These are phyloP conservation scores for Kwoniella shandongensis DNA, from an alignment of 768 basidiomycete genomes.

Conservation along the genomic window DNA sequence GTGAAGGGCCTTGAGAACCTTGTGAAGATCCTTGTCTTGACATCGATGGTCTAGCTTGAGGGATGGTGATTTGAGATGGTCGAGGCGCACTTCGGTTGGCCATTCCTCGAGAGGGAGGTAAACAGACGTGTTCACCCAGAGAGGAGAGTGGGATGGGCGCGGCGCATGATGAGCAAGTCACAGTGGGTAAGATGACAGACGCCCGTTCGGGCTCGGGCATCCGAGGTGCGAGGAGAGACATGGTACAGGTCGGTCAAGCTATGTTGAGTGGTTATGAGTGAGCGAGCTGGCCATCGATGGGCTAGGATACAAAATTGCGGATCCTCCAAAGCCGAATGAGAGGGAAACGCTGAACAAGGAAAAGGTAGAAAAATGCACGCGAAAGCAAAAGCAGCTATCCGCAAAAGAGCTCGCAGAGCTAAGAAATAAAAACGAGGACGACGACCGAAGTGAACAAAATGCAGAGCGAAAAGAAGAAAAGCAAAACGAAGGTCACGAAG, in stretches of 20 bases:
- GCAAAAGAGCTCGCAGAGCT: background rate
- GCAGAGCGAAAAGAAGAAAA: too few relatives aligned
- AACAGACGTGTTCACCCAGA: constrained; percentile 77
- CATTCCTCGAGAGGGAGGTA: constrained; percentile 31
- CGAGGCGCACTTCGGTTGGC: constrained; percentile 15
- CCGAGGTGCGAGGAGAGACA: constrained; percentile 37
- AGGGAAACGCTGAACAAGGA: too few relatives aligned
- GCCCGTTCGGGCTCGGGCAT: constrained; percentile 55
- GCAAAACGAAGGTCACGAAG: too few relatives aligned
- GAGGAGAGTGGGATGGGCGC: constrained; percentile 68
- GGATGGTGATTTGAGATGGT: constrained; percentile 30
- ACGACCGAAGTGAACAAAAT: too few relatives aligned
- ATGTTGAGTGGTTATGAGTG: background rate
- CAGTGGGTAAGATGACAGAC: constrained; percentile 75
- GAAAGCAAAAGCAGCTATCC: too few relatives aligned
- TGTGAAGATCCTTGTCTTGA: constrained; percentile 7
- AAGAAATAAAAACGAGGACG: background rate
- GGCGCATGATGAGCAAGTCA: constrained; percentile 80
- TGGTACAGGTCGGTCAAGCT: constrained; percentile 4
- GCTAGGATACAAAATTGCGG: background rate
- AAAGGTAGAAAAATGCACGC: too few relatives aligned
- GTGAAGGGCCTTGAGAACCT: constrained; percentile 13
- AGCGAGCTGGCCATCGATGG: background rate
- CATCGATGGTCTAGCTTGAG: constrained; percentile 9
- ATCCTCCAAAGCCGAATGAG: too few relatives aligned